phyloP scores from a whole-genome alignment of 768 basidiomycete genomes.

The Macrocybe gigantea region DNA sequence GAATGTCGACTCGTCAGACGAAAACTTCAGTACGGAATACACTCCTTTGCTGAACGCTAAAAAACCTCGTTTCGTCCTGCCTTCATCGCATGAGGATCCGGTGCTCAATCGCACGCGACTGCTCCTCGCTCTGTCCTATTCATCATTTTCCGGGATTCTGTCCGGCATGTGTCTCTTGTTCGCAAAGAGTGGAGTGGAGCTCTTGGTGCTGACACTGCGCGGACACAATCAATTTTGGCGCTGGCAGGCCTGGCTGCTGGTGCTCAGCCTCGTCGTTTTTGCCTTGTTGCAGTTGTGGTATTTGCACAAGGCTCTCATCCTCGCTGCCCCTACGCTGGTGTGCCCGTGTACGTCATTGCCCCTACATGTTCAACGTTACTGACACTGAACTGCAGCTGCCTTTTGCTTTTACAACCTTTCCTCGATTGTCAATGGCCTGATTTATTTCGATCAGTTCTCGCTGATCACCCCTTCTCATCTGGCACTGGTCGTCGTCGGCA shows the following conservation, averaged over 20 bases:
- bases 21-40: slow-evolving; percentile 36
- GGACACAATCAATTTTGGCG: slow-evolving; percentile 80
- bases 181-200: slow-evolving; percentile 90
- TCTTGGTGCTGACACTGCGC: slow-evolving; percentile 70
- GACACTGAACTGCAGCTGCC: slow-evolving; percentile 45
- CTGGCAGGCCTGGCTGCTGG: slow-evolving; percentile 80
- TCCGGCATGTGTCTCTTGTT: slow-evolving; percentile 91
- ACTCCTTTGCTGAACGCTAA: slow-evolving; percentile 52
- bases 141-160: slow-evolving; percentile 82
- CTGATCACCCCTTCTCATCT: slow-evolving; percentile 66
- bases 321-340: slow-evolving; percentile 82
- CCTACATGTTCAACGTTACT: slow-evolving; percentile 5
- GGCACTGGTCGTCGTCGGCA: slow-evolving; percentile 71
- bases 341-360: slow-evolving; percentile 62
- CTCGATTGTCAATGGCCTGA: slow-evolving; percentile 83
- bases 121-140: slow-evolving; percentile 76
- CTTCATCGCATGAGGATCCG: no score
- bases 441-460: slow-evolving; percentile 85
- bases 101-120: slow-evolving; percentile 41
- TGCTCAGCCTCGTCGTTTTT: slow-evolving; percentile 64
- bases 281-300: slow-evolving; percentile 84
- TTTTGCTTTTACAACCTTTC: slow-evolving; percentile 96
- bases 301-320: slow-evolving; percentile 69
- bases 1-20: slow-evolving; percentile 26
- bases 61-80: not conserved